phyloP scores from a whole-genome alignment of 2,329 filamentous ascomycete species.

The Colletotrichum destructivum region DNA sequence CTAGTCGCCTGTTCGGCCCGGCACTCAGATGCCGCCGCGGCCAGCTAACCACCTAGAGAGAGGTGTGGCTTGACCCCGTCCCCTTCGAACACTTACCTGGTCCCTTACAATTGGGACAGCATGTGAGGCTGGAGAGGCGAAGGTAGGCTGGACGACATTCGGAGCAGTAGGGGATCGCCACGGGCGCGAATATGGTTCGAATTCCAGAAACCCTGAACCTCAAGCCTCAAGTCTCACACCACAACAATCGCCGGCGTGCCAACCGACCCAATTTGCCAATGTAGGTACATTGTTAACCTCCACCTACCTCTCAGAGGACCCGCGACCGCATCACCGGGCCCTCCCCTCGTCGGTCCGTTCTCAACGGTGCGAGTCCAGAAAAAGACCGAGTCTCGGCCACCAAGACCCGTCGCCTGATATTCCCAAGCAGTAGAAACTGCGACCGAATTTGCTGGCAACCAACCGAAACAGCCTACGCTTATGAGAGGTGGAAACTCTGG shows the following conservation, averaged over 20 bases:
- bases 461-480: background rate
- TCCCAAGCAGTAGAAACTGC: background rate
- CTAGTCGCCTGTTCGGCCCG: slow-evolving; percentile 36
- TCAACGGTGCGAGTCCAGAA: background rate
- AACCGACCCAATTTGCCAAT: background rate
- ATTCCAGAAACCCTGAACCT: background rate
- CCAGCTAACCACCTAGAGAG: background rate
- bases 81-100: background rate
- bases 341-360: slow-evolving; percentile 5
- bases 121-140: background rate
- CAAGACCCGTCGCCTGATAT: slow-evolving; percentile 17
- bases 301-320: background rate
- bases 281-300: background rate
- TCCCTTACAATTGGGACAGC: background rate
- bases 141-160: background rate
- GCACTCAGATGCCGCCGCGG: slow-evolving; percentile 32
- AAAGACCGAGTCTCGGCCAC: slow-evolving; percentile 37
- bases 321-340: slow-evolving; percentile 17
- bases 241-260: background rate
- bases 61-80: slow-evolving; percentile 20
- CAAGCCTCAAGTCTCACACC: background rate
- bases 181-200: background rate
- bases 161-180: background rate
- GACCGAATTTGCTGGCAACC: slow-evolving; percentile 3
- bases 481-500: background rate